These are phyloP conservation scores for Lonicera japonica DNA, from an alignment of 129 eudicot genomes.

Conservation along the genomic window DNA sequence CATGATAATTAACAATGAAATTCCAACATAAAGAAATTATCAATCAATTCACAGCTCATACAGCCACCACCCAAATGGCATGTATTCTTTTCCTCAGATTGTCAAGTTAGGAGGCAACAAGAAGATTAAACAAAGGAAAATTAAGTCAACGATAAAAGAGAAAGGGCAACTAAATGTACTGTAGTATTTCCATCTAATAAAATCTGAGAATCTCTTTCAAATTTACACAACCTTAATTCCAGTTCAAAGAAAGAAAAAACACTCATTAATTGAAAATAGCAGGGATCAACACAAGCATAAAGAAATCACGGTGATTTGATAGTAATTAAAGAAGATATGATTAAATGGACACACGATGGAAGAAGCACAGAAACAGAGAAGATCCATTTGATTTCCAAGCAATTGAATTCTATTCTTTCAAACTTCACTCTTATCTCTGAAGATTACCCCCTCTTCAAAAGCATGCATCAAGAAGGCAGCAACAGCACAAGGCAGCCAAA, in stretches of 20 bases:
- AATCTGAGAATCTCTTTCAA: background rate
- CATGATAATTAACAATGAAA: background rate
- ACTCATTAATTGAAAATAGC: background rate
- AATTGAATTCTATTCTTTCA: background rate
- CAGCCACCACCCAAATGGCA: background rate
- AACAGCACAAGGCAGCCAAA: constrained; percentile 79
- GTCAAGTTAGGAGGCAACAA: too few species aligned
- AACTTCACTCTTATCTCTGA: background rate
- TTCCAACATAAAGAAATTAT: background rate
- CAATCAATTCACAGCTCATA: background rate
- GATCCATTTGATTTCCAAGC: background rate
- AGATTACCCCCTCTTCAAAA: constrained; percentile 16
- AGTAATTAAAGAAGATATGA: background rate
- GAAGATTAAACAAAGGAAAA: background rate
- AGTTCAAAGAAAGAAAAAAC: background rate
- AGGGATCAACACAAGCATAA: background rate
- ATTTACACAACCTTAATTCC: background rate
- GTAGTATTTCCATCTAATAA: background rate
- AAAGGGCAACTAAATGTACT: background rate
- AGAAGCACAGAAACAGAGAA: background rate
- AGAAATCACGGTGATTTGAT: background rate
- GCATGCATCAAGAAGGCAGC: constrained; percentile 71
- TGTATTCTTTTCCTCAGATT: too few species aligned
- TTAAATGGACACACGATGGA: background rate
- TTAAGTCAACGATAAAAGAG: background rate